Evolutionary conservation across 768 basidiomycete genomes (phyloP), one percentile per base, ranked within the genome.

Genomic region (Boletus vermiculosoides): DNA sequence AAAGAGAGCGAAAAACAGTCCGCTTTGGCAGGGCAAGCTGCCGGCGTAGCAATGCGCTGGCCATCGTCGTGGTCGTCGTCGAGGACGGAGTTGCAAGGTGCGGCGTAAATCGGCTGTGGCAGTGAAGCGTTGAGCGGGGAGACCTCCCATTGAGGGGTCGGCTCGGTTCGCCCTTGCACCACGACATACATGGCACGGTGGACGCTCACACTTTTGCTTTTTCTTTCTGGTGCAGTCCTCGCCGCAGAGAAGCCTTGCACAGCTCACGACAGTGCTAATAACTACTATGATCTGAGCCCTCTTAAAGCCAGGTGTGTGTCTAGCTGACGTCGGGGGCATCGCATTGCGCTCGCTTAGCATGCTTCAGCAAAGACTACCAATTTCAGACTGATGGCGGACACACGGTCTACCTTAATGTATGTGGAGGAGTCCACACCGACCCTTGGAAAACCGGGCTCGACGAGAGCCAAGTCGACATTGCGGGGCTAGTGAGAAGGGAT

Each of bases 281-380:
- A 80, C 34, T 87, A 77, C 70, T 92, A 85, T 58, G 86, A 91
- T 68, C 72, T 92, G 48, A 89, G 74, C 63, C 75, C 82, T 20
- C 78, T 92, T 39, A 81, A 75, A 61, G 68, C 82, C 45, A 81
- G 74, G 88, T 89, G 70, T 55, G 78, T 56, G 77, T 59, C 31
- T 56, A 0, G 45, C 6, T 57, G 0, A 39, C 10, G 30, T 37
- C 16, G 5, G 12, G 12, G 7, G n/a, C 10, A 16, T 49, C 22
- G 8, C 23, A 13, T 31, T 18, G n/a, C 28, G 25, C 47, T 30
- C 31, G 51, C 62, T 62, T 23, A 66, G 31, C 45, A 36, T 63
- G 49, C 45, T 67, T 33, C 67, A 91, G 88, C 59, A 82, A 81
- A 63, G 88, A 92, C 70, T 86, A 88, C 64, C 70, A 79, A 54